Conservation (phyloP, 2,329 filamentous ascomycete species). For the Aspergillus awamori region DNA sequence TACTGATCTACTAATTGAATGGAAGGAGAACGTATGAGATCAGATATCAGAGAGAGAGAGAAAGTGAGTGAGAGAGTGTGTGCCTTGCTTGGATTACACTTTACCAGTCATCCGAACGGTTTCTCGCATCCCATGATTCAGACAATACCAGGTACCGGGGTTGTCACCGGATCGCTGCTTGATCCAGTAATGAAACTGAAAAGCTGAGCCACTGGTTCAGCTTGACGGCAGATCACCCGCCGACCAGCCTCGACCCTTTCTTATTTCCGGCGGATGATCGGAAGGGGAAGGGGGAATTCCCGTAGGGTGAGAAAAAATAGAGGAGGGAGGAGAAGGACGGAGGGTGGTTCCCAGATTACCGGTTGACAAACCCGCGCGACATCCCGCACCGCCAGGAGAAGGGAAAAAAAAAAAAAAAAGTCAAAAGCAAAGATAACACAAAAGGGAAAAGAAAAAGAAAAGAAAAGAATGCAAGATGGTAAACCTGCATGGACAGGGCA, state of each 20-base stretch:
- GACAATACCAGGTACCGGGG: slow-evolving; percentile 10
- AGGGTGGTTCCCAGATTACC: too few relatives aligned
- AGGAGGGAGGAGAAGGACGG: too few relatives aligned
- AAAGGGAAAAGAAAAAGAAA: neutral
- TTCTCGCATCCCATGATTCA: slow-evolving; percentile 8
- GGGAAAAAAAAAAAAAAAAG: neutral
- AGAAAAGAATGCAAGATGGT: slow-evolving; percentile 11
- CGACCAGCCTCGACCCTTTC: slow-evolving; percentile 18
- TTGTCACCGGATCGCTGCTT: slow-evolving; percentile 16
- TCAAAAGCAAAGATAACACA: too few relatives aligned
- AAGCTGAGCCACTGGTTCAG: slow-evolving; percentile 15
- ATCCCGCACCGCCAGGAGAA: slow-evolving; percentile 8
- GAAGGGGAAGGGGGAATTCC: neutral
- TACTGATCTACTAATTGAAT: neutral
- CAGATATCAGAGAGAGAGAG: neutral
- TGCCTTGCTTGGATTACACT: neutral
- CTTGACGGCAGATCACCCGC: slow-evolving; percentile 22
- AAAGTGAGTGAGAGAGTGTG: neutral
- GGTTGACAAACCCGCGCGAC: slow-evolving; percentile 1
- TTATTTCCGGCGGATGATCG: slow-evolving; percentile 3
- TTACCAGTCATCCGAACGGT: neutral
- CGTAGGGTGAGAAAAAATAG: too few relatives aligned
- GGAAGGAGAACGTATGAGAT: neutral
- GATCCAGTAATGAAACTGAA: neutral
- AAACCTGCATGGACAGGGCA: slow-evolving; percentile 8